Conservation (phyloP, 129 eudicot species). For the Helianthus tuberosus region DNA sequence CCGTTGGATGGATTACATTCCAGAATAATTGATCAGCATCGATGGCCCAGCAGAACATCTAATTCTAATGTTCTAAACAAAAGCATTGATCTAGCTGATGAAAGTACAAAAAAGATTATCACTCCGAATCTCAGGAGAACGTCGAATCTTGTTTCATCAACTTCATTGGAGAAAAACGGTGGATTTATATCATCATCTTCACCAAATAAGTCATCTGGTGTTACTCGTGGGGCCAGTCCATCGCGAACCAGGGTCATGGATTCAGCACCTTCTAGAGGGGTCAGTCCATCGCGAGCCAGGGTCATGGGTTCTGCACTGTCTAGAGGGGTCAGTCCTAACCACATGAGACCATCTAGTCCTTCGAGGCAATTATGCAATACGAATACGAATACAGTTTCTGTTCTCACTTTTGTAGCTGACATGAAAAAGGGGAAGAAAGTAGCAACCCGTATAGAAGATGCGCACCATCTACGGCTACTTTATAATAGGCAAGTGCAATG, state of each 20-base stretch:
- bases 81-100: conserved; percentile 53
- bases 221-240: conserved; percentile 75
- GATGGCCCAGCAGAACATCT: conserved; percentile 83
- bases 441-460: conserved; percentile 77
- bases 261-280: conserved; percentile 66
- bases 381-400: conserved; percentile 68
- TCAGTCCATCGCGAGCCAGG: conserved; percentile 70
- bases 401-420: conserved; percentile 83
- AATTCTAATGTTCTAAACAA: conserved; percentile 40
- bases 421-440: conserved; percentile 79
- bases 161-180: conserved; percentile 32
- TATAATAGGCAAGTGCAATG: conserved; percentile 89
- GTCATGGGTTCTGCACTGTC: conserved; percentile 42
- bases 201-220: conserved; percentile 45
- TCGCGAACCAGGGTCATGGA: conserved; percentile 46
- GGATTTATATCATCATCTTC: conserved; percentile 45
- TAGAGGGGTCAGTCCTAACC: conserved; percentile 80
- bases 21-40: conserved; percentile 73
- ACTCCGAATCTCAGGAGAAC: conserved; percentile 54
- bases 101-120: conserved; percentile 35
- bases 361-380: conserved; percentile 62
- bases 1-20: conserved; percentile 65
- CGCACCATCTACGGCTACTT: conserved; percentile 72
- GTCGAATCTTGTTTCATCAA: conserved; percentile 51
- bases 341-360: conserved; percentile 77